Evolutionary conservation across 2,329 filamentous ascomycete species (phyloP), one percentile per base, ranked within the genome.

Genomic region (Pseudocercospora cruenta): DNA sequence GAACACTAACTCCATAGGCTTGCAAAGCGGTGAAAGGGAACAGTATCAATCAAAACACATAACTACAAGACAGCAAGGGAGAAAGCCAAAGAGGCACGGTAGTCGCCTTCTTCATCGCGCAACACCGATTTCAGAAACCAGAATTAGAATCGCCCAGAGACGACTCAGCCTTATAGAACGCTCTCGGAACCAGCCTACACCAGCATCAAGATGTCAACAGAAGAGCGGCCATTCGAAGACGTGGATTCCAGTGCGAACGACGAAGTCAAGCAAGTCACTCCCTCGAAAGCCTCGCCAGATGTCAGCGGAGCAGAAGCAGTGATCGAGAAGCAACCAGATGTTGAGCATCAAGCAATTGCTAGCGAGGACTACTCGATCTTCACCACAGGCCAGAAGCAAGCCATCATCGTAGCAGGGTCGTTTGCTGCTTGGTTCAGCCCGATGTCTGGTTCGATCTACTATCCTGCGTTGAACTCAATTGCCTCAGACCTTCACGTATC

Each of bases 401-500:
- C 69, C 16, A 77, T 78, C 49, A 71, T 78, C 14, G 36, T 77
- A 24, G 70, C 70, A 12, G 73, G 69, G 2, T 71, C 72, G 1
- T 68, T 77, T 26, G 71, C 72, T 6, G 67, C 68, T 8, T 73
- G 73, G 64, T 77, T 76, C 60, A 67, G 72, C 22, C 76, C 76
- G 4, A 68, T 78, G 60, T 77, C 78, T 1, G 78, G 75, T 1
- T 77, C 75, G 63, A 81, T 81, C 28, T 81, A 80, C 71, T 77
- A 78, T 59, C 78, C 78, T 12, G 76, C 77, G 1, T 71, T 79
- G n/a, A 73, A 69, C 33, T 62, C 68, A 1, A 74, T 82, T 3
- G 77, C 80, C 0, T 64, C 68, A 3, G 79, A 80, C 28, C 75
- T 84, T 49, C 63, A 78, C 26, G 78, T 82, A 10, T 79, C 82